These are phyloP conservation scores for Populus trichocarpa DNA, from an alignment of 441 rosid species.

Conservation along the genomic window DNA sequence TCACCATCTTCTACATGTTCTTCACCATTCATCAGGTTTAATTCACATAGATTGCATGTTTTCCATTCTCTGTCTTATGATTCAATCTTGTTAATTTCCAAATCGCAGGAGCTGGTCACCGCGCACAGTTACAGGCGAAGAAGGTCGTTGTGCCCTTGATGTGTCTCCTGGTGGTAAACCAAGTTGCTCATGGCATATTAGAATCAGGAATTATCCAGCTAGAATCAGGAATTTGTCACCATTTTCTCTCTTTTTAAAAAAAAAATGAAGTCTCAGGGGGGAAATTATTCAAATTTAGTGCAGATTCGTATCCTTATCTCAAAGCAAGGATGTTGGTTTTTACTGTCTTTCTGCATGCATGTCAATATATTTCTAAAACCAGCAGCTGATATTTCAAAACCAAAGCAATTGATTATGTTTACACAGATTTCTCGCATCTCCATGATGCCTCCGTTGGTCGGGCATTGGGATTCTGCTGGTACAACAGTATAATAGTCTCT, in stretches of 20 bases:
- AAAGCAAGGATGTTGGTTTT: neutral
- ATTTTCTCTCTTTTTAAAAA: no score
- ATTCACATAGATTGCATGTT: neutral
- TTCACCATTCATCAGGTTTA: no score
- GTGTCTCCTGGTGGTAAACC: neutral
- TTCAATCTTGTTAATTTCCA: conserved; percentile 1
- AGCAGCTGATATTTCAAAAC: neutral
- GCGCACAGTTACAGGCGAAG: conserved; percentile 6
- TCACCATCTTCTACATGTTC: neutral
- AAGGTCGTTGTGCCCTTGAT: conserved; percentile 3
- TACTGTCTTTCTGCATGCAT: neutral
- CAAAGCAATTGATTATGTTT: neutral
- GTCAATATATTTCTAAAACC: neutral
- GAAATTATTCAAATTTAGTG: neutral
- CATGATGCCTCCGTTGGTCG: neutral
- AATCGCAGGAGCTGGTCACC: conserved; percentile 24
- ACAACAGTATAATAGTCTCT: neutral
- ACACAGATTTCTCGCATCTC: neutral
- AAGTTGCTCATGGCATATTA: conserved; percentile 1
- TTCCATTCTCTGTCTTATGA: neutral
- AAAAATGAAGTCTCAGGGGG: neutral
- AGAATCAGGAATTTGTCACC: neutral
- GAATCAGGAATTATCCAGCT: neutral
- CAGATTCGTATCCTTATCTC: neutral
- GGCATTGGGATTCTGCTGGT: neutral